Conservation (phyloP, 257 asterid genomes). For the Nicotiana undulata region DNA sequence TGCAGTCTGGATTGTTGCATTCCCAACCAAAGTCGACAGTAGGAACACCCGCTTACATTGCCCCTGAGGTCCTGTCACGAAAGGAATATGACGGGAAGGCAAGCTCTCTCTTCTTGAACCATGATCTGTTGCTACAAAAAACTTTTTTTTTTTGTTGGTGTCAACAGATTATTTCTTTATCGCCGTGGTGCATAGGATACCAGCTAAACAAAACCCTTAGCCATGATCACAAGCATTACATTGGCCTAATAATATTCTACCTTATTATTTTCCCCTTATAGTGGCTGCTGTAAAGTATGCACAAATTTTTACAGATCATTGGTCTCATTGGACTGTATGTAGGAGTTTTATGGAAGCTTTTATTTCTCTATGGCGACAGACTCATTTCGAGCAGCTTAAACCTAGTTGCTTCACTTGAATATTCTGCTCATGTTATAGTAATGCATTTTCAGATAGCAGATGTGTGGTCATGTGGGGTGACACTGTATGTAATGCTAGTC, state of each 20-base stretch:
- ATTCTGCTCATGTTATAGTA: constrained; percentile 1
- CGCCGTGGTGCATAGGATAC: too few relatives aligned
- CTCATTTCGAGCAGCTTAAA: too few relatives aligned
- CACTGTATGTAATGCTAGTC: constrained; percentile 87
- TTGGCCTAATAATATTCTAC: background rate
- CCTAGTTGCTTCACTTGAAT: background rate
- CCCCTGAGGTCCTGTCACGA: constrained; percentile 89
- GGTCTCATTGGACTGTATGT: too few relatives aligned
- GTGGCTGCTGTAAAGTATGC: background rate
- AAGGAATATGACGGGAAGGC: constrained; percentile 98
- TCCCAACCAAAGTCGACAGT: constrained; percentile 96
- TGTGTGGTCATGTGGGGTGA: constrained; percentile 98
- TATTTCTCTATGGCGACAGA: too few relatives aligned
- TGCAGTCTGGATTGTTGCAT: constrained; percentile 84
- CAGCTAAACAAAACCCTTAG: background rate
- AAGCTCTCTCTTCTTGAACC: constrained; percentile 2
- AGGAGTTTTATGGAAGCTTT: too few relatives aligned
- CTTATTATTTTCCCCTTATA: background rate
- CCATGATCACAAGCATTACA: background rate
- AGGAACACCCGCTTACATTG: constrained; percentile 96
- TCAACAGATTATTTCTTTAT: background rate
- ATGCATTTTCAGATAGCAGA: constrained; percentile 63
- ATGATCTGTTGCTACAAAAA: background rate
- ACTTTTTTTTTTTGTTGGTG: background rate
- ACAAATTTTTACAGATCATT: too few relatives aligned